Evolutionary conservation across 306 rosid species (phyloP).

Genomic region (Carpinus viminea): DNA sequence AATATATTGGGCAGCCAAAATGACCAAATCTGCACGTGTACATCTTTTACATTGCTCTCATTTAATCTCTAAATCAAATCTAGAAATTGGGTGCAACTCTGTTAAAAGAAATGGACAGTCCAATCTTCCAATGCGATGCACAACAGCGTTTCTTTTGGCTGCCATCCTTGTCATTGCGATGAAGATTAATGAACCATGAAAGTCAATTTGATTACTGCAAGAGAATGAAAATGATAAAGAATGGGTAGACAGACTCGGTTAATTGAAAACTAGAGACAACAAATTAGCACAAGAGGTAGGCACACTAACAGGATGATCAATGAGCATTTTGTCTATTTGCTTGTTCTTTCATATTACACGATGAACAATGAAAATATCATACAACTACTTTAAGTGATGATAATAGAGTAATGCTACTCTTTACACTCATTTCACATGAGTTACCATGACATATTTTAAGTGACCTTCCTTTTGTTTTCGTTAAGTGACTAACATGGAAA

Average conservation of each 20-base stretch:
- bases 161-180: conserved; percentile 20
- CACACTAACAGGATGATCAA: not conserved
- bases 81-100: not conserved
- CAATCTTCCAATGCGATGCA: not conserved
- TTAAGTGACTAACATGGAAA: no score
- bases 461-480: no score
- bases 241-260: conserved; percentile 13
- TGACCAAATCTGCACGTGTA: conserved; percentile 9
- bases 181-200: not conserved
- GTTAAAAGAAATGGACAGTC: conserved; percentile 2
- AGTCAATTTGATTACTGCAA: conserved; percentile 55
- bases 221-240: conserved; percentile 20
- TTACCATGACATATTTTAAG: no score
- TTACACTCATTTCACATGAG: no score
- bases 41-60: conserved; percentile 2
- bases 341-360: not conserved
- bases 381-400: not conserved
- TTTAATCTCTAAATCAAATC: not conserved
- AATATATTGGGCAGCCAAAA: conserved; percentile 16
- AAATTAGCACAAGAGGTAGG: not conserved
- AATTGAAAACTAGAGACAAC: conserved; percentile 6
- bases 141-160: conserved; percentile 17
- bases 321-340: not conserved
- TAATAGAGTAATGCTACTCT: not conserved
- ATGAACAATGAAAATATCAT: not conserved